These are phyloP conservation scores for Raffaelea deltoideospora DNA, from an alignment of 2,329 filamentous ascomycete species.

Conservation along the genomic window DNA sequence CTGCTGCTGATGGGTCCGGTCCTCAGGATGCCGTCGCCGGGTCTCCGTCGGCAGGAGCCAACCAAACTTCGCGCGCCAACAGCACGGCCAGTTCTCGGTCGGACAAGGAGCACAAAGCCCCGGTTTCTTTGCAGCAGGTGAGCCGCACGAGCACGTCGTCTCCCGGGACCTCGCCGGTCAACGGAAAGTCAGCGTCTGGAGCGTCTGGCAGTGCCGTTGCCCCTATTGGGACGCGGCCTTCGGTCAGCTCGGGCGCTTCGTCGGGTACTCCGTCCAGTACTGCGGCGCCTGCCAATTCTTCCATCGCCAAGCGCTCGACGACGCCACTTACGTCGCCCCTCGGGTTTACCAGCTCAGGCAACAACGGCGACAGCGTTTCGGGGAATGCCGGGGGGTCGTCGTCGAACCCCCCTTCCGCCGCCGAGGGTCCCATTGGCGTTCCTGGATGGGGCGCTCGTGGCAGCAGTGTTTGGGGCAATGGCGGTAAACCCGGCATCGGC, in stretches of 20 bases:
- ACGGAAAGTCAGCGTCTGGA: conserved; percentile 36
- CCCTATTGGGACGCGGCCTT: conserved; percentile 83
- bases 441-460: conserved; percentile 66
- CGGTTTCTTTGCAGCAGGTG: conserved; percentile 54
- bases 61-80: conserved; percentile 55
- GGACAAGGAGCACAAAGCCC: conserved; percentile 39
- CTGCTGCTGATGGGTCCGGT: conserved; percentile 10
- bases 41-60: conserved; percentile 33
- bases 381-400: conserved; percentile 26
- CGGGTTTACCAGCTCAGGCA: conserved; percentile 41
- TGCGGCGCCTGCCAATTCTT: conserved; percentile 38
- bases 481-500: conserved; percentile 63
- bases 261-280: conserved; percentile 9
- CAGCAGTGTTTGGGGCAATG: conserved; percentile 65
- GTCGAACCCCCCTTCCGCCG: conserved; percentile 39
- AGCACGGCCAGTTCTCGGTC: conserved; percentile 75
- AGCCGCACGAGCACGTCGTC: conserved; percentile 77
- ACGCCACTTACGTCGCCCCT: conserved; percentile 86
- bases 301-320: conserved; percentile 66
- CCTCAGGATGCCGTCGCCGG: conserved; percentile 8
- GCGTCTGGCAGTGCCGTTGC: conserved; percentile 48
- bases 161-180: conserved; percentile 62
- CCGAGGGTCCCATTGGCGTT: conserved; percentile 25
- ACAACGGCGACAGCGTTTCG: conserved; percentile 11
- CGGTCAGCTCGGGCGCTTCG: conserved; percentile 33